Percentiles rank a stretch among this genome's conserved stretches.
Evolutionary conservation across 2,329 filamentous ascomycete genomes (phyloP).

Genomic region (Aspergillus chevalieri): DNA sequence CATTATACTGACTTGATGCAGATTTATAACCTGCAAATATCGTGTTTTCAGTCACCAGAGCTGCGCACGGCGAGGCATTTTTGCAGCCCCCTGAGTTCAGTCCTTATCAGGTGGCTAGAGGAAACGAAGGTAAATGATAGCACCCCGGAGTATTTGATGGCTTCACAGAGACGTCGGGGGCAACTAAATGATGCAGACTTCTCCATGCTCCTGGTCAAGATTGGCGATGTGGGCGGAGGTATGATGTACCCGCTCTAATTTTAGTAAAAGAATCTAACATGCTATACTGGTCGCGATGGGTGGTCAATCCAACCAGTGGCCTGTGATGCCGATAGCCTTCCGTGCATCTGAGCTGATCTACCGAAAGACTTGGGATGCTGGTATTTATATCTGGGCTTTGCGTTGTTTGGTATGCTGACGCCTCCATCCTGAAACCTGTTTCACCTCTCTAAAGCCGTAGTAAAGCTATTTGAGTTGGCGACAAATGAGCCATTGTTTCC

Average conservation of each 20-base stretch:
- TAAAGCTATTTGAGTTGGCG: constrained; percentile 17
- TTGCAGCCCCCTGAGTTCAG: constrained; percentile 11
- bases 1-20: constrained; percentile 2
- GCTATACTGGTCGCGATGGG: constrained; percentile 3
- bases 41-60: constrained; percentile 5
- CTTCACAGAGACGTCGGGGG: constrained; percentile 12
- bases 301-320: constrained; percentile 4
- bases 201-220: constrained; percentile 11
- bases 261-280: constrained; percentile 1
- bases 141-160: constrained; percentile 14
- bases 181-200: constrained; percentile 8
- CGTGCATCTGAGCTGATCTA: constrained; percentile 16
- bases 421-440: not conserved
- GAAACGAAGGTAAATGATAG: constrained; percentile 11
- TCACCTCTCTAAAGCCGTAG: not conserved
- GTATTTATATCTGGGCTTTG: constrained; percentile 17
- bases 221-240: constrained; percentile 20
- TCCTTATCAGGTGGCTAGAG: constrained; percentile 12
- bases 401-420: constrained; percentile 15
- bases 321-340: constrained; percentile 13
- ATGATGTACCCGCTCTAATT: constrained; percentile 2
- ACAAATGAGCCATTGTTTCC: constrained; percentile 16
- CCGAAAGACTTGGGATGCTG: constrained; percentile 9
- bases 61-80: not conserved
- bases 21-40: constrained; percentile 20